Conservation (phyloP, 2,329 filamentous ascomycete species). For the Sporothrix inflata region DNA sequence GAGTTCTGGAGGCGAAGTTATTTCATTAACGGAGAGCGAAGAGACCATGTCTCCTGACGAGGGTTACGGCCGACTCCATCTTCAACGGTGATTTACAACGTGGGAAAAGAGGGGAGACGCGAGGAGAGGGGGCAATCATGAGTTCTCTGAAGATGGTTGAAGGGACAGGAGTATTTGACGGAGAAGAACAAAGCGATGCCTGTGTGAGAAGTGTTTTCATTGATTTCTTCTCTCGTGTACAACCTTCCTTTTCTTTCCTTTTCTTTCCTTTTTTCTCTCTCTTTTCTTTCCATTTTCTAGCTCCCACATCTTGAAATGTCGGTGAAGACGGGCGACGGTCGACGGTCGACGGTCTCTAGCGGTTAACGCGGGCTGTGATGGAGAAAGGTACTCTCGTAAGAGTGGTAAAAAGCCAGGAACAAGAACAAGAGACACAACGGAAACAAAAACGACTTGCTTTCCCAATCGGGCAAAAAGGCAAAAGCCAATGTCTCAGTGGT, state of each 20-base stretch:
- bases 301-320: not conserved
- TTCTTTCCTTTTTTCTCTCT: not conserved
- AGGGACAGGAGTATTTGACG: too few species aligned
- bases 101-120: not conserved
- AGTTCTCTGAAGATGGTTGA: not conserved
- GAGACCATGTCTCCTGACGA: not conserved
- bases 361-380: not conserved
- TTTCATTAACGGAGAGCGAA: too few species aligned
- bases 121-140: not conserved
- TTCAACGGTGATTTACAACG: constrained; percentile 6
- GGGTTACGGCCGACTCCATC: not conserved
- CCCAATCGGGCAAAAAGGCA: not conserved
- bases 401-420: not conserved
- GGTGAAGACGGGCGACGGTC: not conserved
- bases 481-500: constrained; percentile 11
- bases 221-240: too few species aligned
- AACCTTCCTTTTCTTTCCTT: not conserved
- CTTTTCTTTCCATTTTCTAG: not conserved
- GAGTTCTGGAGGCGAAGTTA: too few species aligned
- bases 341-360: not conserved
- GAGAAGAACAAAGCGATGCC: too few species aligned
- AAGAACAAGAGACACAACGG: not conserved
- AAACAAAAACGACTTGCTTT: not conserved
- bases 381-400: not conserved
- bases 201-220: too few species aligned